Evolutionary conservation across 768 basidiomycete genomes (phyloP).

Genomic region (Hygrocybe coccinea): DNA sequence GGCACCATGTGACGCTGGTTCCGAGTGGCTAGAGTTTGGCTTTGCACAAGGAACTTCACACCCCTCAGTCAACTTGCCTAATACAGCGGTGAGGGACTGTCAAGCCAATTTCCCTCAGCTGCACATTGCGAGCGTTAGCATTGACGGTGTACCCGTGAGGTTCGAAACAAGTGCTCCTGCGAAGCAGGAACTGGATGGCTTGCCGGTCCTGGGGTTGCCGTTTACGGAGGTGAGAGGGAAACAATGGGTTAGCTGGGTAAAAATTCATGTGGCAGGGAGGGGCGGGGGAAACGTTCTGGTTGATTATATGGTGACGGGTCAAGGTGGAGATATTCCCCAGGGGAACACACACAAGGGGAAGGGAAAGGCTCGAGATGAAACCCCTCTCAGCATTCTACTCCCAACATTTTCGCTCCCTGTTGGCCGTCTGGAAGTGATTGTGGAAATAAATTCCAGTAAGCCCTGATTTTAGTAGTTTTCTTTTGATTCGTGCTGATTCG

Average conservation of each 20-base stretch:
- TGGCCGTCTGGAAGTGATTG: slow-evolving; percentile 56
- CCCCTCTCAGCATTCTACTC: slow-evolving; percentile 46
- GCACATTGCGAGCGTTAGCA: slow-evolving; percentile 53
- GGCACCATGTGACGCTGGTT: slow-evolving; percentile 52
- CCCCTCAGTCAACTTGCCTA: not conserved
- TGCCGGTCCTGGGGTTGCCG: slow-evolving; percentile 34
- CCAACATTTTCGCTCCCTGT: slow-evolving; percentile 73
- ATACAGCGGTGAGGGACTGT: slow-evolving; percentile 11
- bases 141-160: slow-evolving; percentile 61
- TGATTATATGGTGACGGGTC: slow-evolving; percentile 58
- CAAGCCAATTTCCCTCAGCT: slow-evolving; percentile 38
- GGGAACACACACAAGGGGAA: slow-evolving; percentile 16
- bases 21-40: slow-evolving; percentile 77
- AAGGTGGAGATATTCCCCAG: slow-evolving; percentile 8
- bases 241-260: slow-evolving; percentile 64
- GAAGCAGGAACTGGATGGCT: slow-evolving; percentile 32
- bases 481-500: slow-evolving; percentile 7
- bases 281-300: slow-evolving; percentile 51
- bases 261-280: slow-evolving; percentile 49
- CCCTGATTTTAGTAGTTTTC: slow-evolving; percentile 4
- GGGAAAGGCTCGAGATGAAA: slow-evolving; percentile 33
- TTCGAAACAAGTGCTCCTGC: slow-evolving; percentile 47
- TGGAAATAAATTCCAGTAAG: slow-evolving; percentile 54
- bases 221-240: slow-evolving; percentile 53
- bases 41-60: slow-evolving; percentile 42